Evolutionary conservation across 495 filamentous ascomycete species (phyloP), one percentile per base, ranked within the genome.

Genomic region (Choiromyces venosus): DNA sequence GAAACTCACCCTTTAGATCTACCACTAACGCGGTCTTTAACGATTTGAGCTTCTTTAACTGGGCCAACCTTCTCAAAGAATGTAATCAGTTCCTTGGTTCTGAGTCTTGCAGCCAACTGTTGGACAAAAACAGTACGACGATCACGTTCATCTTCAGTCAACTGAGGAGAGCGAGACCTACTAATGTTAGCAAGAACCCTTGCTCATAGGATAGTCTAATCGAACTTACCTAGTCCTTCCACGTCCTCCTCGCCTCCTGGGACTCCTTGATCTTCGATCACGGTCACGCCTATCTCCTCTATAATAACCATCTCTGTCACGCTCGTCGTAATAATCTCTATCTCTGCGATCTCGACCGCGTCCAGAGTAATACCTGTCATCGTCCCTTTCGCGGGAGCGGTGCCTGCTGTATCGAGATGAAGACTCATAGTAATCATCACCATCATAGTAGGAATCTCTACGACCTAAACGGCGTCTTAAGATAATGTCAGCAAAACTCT

Each of bases 41-140:
- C 96, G 79, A 99, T 98, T 83, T 97, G 95, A 69, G 96, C 96
- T 83, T 98, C 96, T 79, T 94, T 96, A 37, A 99, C 95, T 39
- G 92, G 91, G 78, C 96, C 96, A 80, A 94, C 92, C 84, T 94
- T 94, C 83, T 97, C 93, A 81, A 99, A 99, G 82, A 99, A 99
- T 71, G 88, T 88, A 83, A 94, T 92, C 69, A 99, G 87, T 82
- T 99, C 93, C 80, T 92, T 94, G 70, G 93, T 95, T 74, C 93
- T 89, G 72, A 98, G 86, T 78, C 95, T 93, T 69, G 92, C 92
- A 69, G 95, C 94, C 76, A 99, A 89, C 82, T 99, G 96, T 84
- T 98, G 95, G 64, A 98, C 96, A 81, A 99, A 99, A 73, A 99
- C 92, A 76, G 95, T 99, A 74, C 96, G 91, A 74, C 92, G 89